Base-by-base conservation (phyloP, 352 stramenopile species). In the Saprolegnia diclina region DNA sequence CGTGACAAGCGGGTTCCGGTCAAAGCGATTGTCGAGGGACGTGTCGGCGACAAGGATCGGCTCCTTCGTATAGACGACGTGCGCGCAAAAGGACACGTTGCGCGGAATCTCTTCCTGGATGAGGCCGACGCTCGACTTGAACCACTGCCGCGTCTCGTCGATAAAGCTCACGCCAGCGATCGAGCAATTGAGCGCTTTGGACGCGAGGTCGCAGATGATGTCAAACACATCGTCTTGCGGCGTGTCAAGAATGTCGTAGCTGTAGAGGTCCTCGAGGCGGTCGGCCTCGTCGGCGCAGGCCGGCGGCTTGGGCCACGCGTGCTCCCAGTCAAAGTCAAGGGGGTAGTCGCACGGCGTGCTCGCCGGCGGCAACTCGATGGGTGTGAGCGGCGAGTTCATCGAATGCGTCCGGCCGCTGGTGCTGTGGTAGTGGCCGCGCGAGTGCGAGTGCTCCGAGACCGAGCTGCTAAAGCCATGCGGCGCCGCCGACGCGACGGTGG, bases 11-110 rank as follows among this genome's bases (percentile, higher is more conserved):
- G 86, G 85, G 74, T 92, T 94, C 73, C 91, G 89, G 9, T 77
- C 81, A 70, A 92, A 94, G n/a, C 85, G 82, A 73, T 91, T 91
- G 77, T 94, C 85, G 6, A 88, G 72, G 66, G 88, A 69, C 70
- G 84, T 92, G 76, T 94, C 83, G 75, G 91, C 88, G 44, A 94
- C 86, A 9, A 92, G 82, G 84, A 94, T 92, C 11, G 84, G 84
- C 70, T 91, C 80, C 73, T 91, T 90, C 7, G 82, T 89, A 82
- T 91, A 91, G 69, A 94, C 86, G 59, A 83, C 82, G 71, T 94
- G 85, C 19, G 85, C 83, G 52, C 85, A 92, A 73, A 94, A 91
- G 24, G 82, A 90, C 54, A 91, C 83, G 1, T 81, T 89, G 42
- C 85, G 83, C 19, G 85, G 85, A 52, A 94, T 85, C 62, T 91